Evolutionary conservation across 768 basidiomycete species (phyloP).

Genomic region (Rhodotorula paludigena): DNA sequence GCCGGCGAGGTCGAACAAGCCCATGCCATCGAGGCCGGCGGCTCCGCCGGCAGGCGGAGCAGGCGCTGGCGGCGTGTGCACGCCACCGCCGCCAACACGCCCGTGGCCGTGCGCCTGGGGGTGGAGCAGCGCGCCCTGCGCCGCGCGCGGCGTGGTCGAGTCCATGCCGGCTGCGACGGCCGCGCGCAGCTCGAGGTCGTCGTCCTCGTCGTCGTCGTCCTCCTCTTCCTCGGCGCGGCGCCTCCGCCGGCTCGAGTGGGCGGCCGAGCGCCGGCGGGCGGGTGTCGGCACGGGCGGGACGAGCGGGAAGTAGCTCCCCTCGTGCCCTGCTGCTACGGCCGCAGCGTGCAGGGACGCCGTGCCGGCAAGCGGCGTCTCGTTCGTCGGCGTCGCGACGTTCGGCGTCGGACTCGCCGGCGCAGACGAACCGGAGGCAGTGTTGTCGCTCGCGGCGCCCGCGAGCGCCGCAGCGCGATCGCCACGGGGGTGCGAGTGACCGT

Average conservation of each 20-base stretch:
- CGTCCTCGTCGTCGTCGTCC: not conserved
- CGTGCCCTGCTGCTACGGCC: no score
- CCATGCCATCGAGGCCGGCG: conserved; percentile 4
- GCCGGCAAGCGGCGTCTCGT: not conserved
- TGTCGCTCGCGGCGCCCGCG: no score
- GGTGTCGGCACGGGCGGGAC: not conserved
- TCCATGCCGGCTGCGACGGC: no score
- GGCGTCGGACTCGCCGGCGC: not conserved
- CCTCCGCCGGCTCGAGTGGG: not conserved
- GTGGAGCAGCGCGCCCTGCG: not conserved
- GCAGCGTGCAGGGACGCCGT: not conserved
- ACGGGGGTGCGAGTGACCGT: conserved; percentile 1
- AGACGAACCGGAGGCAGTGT: not conserved
- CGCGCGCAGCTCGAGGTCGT: not conserved
- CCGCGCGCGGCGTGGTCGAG: not conserved
- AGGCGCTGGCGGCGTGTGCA: not conserved
- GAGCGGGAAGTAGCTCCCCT: not conserved
- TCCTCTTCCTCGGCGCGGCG: not conserved
- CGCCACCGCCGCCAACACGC: no score
- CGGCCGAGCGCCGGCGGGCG: not conserved
- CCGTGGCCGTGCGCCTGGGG: not conserved
- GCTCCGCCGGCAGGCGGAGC: not conserved
- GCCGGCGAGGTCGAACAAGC: not conserved
- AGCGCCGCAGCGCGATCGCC: not conserved
- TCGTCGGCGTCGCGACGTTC: not conserved